Conservation (phyloP, 2,329 filamentous ascomycete species). For the Corinectria fuckeliana region DNA sequence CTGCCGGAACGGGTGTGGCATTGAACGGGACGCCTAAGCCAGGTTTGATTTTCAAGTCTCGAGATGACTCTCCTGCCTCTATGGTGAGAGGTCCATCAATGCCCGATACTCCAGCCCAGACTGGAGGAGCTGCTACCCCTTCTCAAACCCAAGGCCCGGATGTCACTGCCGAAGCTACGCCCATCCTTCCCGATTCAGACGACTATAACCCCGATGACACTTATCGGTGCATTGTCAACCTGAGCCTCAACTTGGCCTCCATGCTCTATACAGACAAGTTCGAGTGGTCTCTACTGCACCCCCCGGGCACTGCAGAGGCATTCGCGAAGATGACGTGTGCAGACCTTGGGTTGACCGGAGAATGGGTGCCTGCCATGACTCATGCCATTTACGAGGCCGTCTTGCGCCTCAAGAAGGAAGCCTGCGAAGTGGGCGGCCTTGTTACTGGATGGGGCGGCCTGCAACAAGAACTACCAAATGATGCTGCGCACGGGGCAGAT, state of each 20-base stretch:
- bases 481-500: conserved; percentile 80
- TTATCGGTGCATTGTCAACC: conserved; percentile 88
- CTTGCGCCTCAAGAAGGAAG: conserved; percentile 91
- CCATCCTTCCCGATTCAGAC: conserved; percentile 67
- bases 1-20: conserved; percentile 21
- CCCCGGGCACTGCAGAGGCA: conserved; percentile 87
- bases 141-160: conserved; percentile 52
- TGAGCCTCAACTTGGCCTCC: conserved; percentile 91
- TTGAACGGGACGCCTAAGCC: conserved; percentile 40
- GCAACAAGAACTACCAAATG: conserved; percentile 79
- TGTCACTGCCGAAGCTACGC: conserved; percentile 73
- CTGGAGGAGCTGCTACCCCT: conserved; percentile 58
- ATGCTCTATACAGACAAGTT: conserved; percentile 96
- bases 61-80: conserved; percentile 49
- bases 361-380: conserved; percentile 94
- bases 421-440: conserved; percentile 88
- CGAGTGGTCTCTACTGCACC: conserved; percentile 94
- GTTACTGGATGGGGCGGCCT: conserved; percentile 72
- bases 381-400: conserved; percentile 98
- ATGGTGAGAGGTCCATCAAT: conserved; percentile 50
- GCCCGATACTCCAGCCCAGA: conserved; percentile 63
- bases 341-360: conserved; percentile 85
- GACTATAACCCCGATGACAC: conserved; percentile 90
- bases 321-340: conserved; percentile 94
- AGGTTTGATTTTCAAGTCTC: conserved; percentile 42